Evolutionary conservation across 2,329 filamentous ascomycete genomes (phyloP), one percentile per base, ranked within the genome.

Genomic region (Colletotrichum australisinense): DNA sequence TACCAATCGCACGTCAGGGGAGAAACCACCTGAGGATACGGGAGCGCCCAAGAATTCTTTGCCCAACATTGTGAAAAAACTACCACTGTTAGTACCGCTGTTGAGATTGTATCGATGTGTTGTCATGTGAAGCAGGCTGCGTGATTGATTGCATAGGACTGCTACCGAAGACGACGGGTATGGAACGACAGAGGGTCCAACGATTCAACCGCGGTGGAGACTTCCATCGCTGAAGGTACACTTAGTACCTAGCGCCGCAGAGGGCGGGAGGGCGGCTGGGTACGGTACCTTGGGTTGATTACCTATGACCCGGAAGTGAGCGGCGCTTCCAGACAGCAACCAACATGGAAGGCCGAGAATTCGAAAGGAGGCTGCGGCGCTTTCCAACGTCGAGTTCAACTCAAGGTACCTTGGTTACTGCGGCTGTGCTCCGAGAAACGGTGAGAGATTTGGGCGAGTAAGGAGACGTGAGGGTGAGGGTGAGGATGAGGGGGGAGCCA

Each of bases 101-200:
- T 14, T 55, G 62, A 26, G 32, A 55, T 35, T 30, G 24, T 46
- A 12, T n/a, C 19, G 24, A 32, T 66, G n/a, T 30, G 5, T 49
- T 32, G 46, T 65, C 26, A 32, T 64, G 55, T 59, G 56, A 73
- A 66, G 55, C 71, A 70, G 67, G 67, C 71, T 66, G 66, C 35
- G 60, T 52, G 57, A 52, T 70, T 64, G 55, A 55, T 46, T 30
- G 70, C 55, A 62, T 56, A 70, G 35, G 11, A 56, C 46, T 66
- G 59, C 69, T 69, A 69, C 66, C 32, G 42, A 56, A 64, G 69
- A 28, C 52, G 65, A 64, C 16, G 38, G 38, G 38, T n/a, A 22
- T 49, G 28, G 22, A 57, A 32, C 22, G 38, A 38, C 22, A 22
- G n/a, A 28, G 35, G 52, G 22, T 24, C 32, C 32, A 65, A 38